phyloP scores from a whole-genome alignment of 2,329 filamentous ascomycete genomes.

The Cordyceps militaris region DNA sequence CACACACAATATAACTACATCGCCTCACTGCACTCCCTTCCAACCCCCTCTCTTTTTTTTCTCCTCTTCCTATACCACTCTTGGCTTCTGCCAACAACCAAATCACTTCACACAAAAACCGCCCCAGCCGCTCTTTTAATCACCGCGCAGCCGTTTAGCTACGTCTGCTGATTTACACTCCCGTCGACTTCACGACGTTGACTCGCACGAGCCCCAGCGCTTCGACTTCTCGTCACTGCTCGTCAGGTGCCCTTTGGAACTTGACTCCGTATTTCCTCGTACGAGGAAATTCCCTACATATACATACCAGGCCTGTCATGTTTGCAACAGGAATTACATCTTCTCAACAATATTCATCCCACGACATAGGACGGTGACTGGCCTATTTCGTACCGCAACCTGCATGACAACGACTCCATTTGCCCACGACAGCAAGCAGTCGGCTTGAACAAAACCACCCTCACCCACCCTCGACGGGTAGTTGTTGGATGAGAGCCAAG shows the following conservation, averaged over 20 bases:
- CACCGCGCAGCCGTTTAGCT: constrained; percentile 3
- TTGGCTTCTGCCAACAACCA: constrained; percentile 14
- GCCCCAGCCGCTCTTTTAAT: constrained; percentile 7
- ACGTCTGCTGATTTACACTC: constrained; percentile 3
- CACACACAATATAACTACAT: constrained; percentile 12
- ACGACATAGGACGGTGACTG: constrained; percentile 57
- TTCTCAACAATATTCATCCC: constrained; percentile 46
- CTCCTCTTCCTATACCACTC: constrained; percentile 9
- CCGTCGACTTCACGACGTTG: constrained; percentile 2
- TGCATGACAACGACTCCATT: constrained; percentile 37
- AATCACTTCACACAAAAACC: background rate
- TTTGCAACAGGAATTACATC: constrained; percentile 48
- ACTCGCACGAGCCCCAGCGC: background rate
- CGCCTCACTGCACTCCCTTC: constrained; percentile 5
- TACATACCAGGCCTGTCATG: constrained; percentile 35
- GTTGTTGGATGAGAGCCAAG: constrained; percentile 13
- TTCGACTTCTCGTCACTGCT: constrained; percentile 21
- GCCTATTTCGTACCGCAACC: constrained; percentile 31
- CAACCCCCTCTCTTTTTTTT: constrained; percentile 13
- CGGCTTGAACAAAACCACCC: constrained; percentile 10
- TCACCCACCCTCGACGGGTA: constrained; percentile 10
- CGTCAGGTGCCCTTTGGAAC: constrained; percentile 20
- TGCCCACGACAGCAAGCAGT: constrained; percentile 14
- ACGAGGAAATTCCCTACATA: constrained; percentile 25
- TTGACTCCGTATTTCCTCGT: constrained; percentile 24